Percentiles rank a stretch among this genome's conserved stretches.
These are phyloP conservation scores for Hevea brasiliensis DNA, from an alignment of 345 rosid genomes.

Conservation along the genomic window DNA sequence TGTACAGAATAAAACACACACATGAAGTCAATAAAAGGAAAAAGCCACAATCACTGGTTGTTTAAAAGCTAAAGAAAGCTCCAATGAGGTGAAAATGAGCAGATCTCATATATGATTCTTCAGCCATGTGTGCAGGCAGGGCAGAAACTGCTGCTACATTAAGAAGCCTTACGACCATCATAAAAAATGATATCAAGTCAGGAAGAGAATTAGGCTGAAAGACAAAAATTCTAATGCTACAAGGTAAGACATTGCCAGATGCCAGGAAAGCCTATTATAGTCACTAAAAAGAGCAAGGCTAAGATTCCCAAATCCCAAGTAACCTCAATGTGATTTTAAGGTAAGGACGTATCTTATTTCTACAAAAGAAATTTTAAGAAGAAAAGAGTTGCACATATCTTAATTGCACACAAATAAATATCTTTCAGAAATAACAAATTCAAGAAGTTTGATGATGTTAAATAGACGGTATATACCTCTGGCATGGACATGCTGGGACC, in stretches of 20 bases:
- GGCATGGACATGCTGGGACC: conserved; percentile 72
- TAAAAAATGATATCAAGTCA: neutral
- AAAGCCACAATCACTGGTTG: neutral
- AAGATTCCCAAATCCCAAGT: neutral
- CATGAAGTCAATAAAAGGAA: neutral
- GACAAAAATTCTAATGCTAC: neutral
- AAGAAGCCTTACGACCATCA: neutral
- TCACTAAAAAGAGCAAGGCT: neutral
- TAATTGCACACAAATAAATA: neutral
- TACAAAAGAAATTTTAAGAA: neutral
- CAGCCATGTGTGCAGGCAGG: neutral
- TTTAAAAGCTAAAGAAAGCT: neutral
- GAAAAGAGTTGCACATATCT: neutral
- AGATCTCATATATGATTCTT: neutral
- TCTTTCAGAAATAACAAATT: neutral
- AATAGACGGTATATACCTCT: conserved; percentile 53
- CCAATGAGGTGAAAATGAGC: neutral
- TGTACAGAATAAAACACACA: neutral
- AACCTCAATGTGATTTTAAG: conserved; percentile 1
- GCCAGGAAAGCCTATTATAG: neutral
- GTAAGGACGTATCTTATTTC: neutral
- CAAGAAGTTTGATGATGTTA: neutral
- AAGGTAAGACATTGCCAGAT: neutral
- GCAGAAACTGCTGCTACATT: neutral
- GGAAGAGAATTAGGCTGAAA: neutral